A percentile compares a stretch with the other conserved stretches of the same genome.
phyloP scores from a whole-genome alignment of 306 rosid species.

The Carpinus fangiana region DNA sequence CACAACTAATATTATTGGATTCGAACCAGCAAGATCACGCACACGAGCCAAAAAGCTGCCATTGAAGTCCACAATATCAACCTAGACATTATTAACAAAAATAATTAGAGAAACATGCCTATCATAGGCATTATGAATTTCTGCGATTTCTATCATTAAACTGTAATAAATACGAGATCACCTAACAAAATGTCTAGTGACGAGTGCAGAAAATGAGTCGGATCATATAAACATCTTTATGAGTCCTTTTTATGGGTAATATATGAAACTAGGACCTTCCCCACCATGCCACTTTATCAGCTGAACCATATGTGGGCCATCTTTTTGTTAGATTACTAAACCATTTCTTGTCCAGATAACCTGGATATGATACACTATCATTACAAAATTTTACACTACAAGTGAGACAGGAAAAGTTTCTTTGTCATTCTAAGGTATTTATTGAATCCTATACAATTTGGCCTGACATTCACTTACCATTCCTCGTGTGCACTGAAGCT shows the following conservation, averaged over 20 bases:
- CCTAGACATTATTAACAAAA: conserved; percentile 54
- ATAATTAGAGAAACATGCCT: conserved; percentile 27
- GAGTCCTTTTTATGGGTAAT: neutral
- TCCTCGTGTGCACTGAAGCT: too few relatives aligned
- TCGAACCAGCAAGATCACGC: conserved; percentile 93
- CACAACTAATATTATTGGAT: conserved; percentile 86
- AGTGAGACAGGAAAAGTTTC: neutral
- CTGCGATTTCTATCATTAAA: neutral
- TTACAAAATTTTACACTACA: neutral
- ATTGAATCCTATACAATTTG: neutral
- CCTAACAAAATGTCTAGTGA: neutral
- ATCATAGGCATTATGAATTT: conserved; percentile 3
- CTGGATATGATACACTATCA: neutral
- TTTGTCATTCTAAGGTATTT: neutral
- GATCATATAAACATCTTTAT: neutral
- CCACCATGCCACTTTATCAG: neutral
- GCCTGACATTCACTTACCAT: neutral
- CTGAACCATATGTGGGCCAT: neutral
- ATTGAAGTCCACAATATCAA: conserved; percentile 93
- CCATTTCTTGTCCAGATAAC: neutral
- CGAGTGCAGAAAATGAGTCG: neutral
- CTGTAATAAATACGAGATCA: neutral
- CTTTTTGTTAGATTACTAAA: neutral
- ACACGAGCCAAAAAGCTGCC: conserved; percentile 91
- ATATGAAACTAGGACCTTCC: neutral